phyloP scores from a whole-genome alignment of 257 asterid species.

The Solanum bulbocastanum region DNA sequence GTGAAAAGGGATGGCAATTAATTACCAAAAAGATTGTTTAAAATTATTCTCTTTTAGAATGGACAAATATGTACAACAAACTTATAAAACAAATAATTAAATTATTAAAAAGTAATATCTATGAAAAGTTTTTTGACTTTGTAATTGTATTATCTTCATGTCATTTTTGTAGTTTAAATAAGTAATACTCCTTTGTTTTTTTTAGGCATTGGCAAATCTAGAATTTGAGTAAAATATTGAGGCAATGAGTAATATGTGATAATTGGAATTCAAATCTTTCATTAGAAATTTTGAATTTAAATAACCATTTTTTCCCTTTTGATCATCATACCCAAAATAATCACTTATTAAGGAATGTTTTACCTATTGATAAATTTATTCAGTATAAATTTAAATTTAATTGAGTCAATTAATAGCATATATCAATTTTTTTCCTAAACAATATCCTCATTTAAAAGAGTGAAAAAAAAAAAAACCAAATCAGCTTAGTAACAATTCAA shows the following conservation, averaged over 20 bases:
- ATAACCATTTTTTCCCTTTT: too few relatives aligned
- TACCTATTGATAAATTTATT: too few relatives aligned
- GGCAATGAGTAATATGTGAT: too few relatives aligned
- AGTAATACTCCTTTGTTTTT: not conserved
- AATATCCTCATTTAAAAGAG: not conserved
- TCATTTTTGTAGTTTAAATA: not conserved
- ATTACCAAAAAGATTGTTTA: not conserved
- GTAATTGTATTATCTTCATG: not conserved
- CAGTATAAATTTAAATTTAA: too few relatives aligned
- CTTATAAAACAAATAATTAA: not conserved
- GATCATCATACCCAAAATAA: too few relatives aligned
- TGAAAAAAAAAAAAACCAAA: too few relatives aligned
- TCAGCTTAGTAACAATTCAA: too few relatives aligned
- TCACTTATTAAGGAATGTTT: too few relatives aligned
- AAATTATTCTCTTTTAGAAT: not conserved
- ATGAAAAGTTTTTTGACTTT: not conserved
- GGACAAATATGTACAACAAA: not conserved
- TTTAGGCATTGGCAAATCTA: not conserved
- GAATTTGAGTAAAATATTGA: not conserved
- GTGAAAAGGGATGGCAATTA: not conserved
- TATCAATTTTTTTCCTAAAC: too few relatives aligned
- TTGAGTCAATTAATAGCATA: too few relatives aligned
- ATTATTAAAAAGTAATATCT: not conserved
- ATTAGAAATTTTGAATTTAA: too few relatives aligned
- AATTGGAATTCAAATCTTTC: too few relatives aligned